Base-by-base conservation (phyloP, 768 basidiomycete genomes). In the Paxillus involutus region DNA sequence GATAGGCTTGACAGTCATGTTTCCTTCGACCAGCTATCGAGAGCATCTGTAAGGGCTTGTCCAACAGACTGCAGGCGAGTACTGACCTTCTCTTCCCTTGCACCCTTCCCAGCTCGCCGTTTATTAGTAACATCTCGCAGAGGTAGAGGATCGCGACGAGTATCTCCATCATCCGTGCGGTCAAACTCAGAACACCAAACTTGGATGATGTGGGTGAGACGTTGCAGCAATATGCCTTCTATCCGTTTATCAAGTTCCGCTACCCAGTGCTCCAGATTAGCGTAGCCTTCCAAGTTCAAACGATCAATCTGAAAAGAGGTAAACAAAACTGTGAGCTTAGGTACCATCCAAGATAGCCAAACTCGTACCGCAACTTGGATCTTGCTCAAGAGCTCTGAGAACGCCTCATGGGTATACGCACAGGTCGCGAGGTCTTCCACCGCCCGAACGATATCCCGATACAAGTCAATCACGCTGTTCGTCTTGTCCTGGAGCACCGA, bases 401-500 rank as follows among this genome's bases (percentile, higher is more conserved):
- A 97, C 0, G 89, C 87, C 55, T 94, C 91, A 1, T 79, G 70
- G 0, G 87, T 86, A 68, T 96, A 98, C 0, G 89, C 76, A 66
- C 97, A 98, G 3, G 90, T 89, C 6, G 83, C 76, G 6, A 99
- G 80, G 60, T 96, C 92, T 57, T 97, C 93, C 1, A 98, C 86
- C 0, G 87, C 84, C 1, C 88, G 83, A 10, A 83, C 75, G 44
- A 97, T 91, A 49, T 95, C 93, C 60, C 85, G 86, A 70, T 93
- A 92, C 49, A 94, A 75, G 60, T 96, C 95, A 58, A 99, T 91
- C 51, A 96, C 86, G 47, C 81, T 88, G 69, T 96, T 96, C 42
- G 94, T 91, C 72, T 98, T 97, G 75, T 99, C 97, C 80, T 98
- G 96, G 21, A 99, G 75, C 10, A 96, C 79, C 1, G 94, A 95